These are phyloP conservation scores for Fusarium gaditjirri DNA, from an alignment of 2,329 filamentous ascomycete species.

Conservation along the genomic window DNA sequence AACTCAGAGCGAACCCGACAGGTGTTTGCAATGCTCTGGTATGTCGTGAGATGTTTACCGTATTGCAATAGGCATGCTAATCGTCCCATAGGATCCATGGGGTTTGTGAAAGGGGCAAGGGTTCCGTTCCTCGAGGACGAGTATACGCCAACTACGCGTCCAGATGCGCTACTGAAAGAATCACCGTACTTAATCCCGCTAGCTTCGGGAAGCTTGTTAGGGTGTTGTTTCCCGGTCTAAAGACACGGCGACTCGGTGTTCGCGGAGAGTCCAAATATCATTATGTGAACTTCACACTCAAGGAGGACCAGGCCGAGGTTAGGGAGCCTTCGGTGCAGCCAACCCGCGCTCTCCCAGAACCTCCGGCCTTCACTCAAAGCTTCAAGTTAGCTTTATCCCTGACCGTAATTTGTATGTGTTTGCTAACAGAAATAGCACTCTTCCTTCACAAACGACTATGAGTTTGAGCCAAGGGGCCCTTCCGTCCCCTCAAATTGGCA, in stretches of 20 bases:
- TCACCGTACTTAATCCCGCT: conserved; percentile 94
- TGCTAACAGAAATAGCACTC: conserved; percentile 48
- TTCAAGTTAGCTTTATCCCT: conserved; percentile 58
- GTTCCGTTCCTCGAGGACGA: conserved; percentile 88
- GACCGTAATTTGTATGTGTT: background rate
- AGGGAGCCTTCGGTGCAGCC: conserved; percentile 58
- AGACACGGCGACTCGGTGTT: conserved; percentile 90
- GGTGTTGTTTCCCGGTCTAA: conserved; percentile 94
- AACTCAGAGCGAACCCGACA: conserved; percentile 86
- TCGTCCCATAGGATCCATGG: conserved; percentile 71
- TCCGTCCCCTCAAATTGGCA: conserved; percentile 46
- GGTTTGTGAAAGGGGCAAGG: conserved; percentile 78
- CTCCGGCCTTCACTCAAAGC: conserved; percentile 57
- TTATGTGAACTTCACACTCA: conserved; percentile 77
- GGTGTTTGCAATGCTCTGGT: conserved; percentile 91
- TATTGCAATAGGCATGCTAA: conserved; percentile 31
- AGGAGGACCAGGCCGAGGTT: conserved; percentile 65
- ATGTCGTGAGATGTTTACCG: conserved; percentile 46
- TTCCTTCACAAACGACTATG: conserved; percentile 47
- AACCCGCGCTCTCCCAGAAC: conserved; percentile 62
- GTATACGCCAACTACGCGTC: conserved; percentile 97
- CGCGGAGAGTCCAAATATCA: conserved; percentile 99
- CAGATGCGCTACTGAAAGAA: conserved; percentile 89
- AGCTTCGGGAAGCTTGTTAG: conserved; percentile 98
- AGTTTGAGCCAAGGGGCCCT: conserved; percentile 42